Evolutionary conservation across 169 alveolate species (phyloP), one percentile per base, ranked within the genome.

Genomic region (Plasmodium sp.): DNA sequence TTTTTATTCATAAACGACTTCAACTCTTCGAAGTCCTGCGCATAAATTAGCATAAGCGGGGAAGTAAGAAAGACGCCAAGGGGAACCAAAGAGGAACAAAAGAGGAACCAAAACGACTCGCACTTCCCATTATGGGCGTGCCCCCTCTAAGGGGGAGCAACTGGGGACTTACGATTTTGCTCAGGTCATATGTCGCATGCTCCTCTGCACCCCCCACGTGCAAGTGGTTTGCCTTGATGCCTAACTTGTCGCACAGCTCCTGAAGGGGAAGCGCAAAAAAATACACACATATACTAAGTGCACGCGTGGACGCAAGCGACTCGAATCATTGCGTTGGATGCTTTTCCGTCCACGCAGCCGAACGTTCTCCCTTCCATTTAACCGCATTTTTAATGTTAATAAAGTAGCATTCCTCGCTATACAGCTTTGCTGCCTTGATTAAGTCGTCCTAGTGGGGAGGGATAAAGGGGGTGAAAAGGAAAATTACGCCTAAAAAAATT

Each of bases 371-470:
- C 58, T 51, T 85, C 16, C 43, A 31, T 48, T 74, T 85, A 48
- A 85, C 93, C 39, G 14, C 67, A 85, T 85, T 85, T 73, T 74
- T 85, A 45, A 85, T 85, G 80, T 85, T 85, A 74, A 85, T 45
- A 85, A 85, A 85, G 43, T 75, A 85, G 79, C 54, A 27, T 43
- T 74, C 93, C 22, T 85, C 93, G 39, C 58, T 16, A 36, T 85
- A 85, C 27, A 74, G 58, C 48, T 67, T 85, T 45, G 93, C 93
- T n/a, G 67, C 93, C 84, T 51, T 56, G 18, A 85, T 74, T 85
- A 85, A 73, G 79, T 51, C 73, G 10, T 48, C 93, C 93, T 85
- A 43, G 43, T 62, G 39, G 34, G 14, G 75, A 6, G 34, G 9
- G n/a, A 62, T 22, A 62, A 62, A 56, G 36, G 36, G 6, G 31